Evolutionary conservation across 2,329 filamentous ascomycete genomes (phyloP).

Genomic region (Magnaporthiopsis incrustans): DNA sequence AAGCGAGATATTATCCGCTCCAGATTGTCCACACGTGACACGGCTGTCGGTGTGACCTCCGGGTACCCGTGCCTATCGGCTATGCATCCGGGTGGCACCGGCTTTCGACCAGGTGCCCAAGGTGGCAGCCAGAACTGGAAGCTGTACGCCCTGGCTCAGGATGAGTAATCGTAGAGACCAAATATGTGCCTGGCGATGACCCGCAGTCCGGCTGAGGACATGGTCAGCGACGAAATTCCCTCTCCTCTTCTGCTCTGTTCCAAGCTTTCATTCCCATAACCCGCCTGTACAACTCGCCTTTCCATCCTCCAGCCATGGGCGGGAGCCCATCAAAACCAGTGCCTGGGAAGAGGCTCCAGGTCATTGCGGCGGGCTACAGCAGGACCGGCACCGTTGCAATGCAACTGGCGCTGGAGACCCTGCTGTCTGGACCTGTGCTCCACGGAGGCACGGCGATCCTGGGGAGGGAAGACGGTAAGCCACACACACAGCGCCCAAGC

Average conservation of each 20-base stretch:
- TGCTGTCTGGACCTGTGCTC: constrained; percentile 39
- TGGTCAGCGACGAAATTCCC: background rate
- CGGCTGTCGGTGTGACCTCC: background rate
- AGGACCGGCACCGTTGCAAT: constrained; percentile 44
- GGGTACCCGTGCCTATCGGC: too few species aligned
- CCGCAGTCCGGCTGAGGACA: background rate
- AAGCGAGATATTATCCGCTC: too few species aligned
- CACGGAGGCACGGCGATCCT: constrained; percentile 37
- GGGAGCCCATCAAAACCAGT: constrained; percentile 23
- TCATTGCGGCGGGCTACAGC: constrained; percentile 34
- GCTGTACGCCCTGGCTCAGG: background rate
- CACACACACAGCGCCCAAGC: background rate
- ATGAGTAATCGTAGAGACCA: background rate
- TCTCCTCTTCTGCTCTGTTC: background rate
- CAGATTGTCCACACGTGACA: background rate
- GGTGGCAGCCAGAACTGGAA: background rate
- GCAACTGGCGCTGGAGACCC: constrained; percentile 35
- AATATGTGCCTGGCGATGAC: background rate
- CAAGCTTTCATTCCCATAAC: background rate
- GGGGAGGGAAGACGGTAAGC: constrained; percentile 25
- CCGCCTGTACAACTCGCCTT: background rate
- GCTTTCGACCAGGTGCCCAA: too few species aligned
- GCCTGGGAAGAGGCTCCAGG: constrained; percentile 26
- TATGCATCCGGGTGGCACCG: too few species aligned
- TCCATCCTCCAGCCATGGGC: constrained; percentile 15